Base-by-base conservation (phyloP, 2,329 filamentous ascomycete species). In the Teratosphaeria epicoccoides region DNA sequence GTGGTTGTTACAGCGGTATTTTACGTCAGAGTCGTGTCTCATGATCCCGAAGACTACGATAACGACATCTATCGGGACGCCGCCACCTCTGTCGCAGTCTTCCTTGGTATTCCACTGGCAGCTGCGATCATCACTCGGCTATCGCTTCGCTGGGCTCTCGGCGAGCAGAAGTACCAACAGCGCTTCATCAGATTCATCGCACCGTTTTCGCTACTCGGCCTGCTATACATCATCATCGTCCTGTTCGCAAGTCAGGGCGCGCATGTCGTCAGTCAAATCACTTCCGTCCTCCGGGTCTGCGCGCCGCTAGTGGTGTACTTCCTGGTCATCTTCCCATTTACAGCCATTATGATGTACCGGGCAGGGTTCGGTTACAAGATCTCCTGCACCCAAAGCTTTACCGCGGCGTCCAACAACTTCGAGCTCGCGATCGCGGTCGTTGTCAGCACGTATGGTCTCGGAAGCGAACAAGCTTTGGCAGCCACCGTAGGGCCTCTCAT, bases 341-440 rank as follows among this genome's bases (percentile, higher is more conserved):
- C 87, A 0, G 71, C 93, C 1, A 73, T 72, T 43, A 70, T 83
- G 1, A 77, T 81, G 2, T 74, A 76, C 47, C 76, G 74, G n/a
- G 69, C 84, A n/a, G 85, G 87, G 0, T 89, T 89, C 53, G 81
- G 80, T 0, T 94, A 94, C 64, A 76, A 76, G 29, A 66, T 89
- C 0, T 77, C 79, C 1, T 76, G 78, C 10, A 91, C 88, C 1
- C 88, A 94, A 69, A 89, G 86, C 63, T 93, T 95, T 61, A 94
- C 87, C 0, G 90, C 88, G 0, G 86, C 87, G 1, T 95, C 88
- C 66, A 95, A 95, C 64, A 95, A 95, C 65, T 95, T 95, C 62
- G 89, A 95, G 71, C 72, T 95, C 23, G 88, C 89, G 0, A 95
- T 95, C 69, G 88, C 88, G 0, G 88, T 95, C 0, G 87, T 87